Base-by-base conservation (phyloP, 139 green algal species). In the Tetradesmus lagerheimii region DNA sequence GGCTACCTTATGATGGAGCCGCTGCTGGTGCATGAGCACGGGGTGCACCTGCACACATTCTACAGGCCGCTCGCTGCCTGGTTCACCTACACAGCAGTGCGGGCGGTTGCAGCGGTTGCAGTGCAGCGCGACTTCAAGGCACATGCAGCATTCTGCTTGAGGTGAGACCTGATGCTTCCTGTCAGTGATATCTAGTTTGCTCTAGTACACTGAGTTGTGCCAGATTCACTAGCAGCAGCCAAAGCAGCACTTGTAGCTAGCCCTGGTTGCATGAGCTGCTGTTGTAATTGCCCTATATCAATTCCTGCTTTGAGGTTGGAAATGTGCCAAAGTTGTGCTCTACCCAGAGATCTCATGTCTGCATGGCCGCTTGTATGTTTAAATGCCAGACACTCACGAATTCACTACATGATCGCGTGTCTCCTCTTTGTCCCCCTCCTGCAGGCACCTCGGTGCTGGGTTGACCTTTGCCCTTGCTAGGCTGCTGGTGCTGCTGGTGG, bases 1-100 rank as follows among this genome's bases (percentile, higher is more conserved):
- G 83, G 83, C 23, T 88, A 88, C 53, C 27, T 80, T 1, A 35
- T 78, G 35, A 88, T 88, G 83, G 83, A 88, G 57, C 81, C 45
- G 50, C 31, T 67, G 18, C 18, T 87, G 47, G 41, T 75, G 50
- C 34, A 77, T 38, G 50, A 87, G 11, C 50, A 76, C 35, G 81
- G 50, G 14, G n/a, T 87, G 14, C 50, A 78, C 34, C 64, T 39
- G 20, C 31, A 38, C 14, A 88, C 83, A 8, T 88, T 88, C 29
- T 88, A 88, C 62, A 53, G 83, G 83, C 83, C 83, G 3, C 62
- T 88, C 20, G 83, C 53, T 12, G 41, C 35, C 11, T 57, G 57
- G 53, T 88, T 88, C 29, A n/a, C 53, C 15, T 76, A 50, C 39
- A 88, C 57, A 20, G 83, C 83, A 11, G 38, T 57, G 83, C 83